Base-by-base conservation (phyloP, 2,329 filamentous ascomycete species). In the Fusarium secorum region DNA sequence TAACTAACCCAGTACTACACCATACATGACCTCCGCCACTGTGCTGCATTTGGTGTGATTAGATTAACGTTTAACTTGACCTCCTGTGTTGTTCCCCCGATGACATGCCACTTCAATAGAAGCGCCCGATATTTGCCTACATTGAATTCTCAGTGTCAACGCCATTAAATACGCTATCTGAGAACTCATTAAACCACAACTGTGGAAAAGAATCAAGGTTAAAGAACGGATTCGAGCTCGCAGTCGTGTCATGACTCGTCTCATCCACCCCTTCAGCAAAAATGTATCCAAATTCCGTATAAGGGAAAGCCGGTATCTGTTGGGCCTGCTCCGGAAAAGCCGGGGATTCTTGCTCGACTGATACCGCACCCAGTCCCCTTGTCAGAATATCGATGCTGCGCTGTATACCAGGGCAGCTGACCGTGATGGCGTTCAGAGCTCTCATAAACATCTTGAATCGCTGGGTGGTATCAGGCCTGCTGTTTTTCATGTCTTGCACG, bases 81-180 rank as follows among this genome's bases (percentile, higher is more conserved):
- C 1, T 15, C 10, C 8, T 5, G 11, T n/a, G 0, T n/a, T 8
- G 7, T 11, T 6, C 20, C 20, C 20, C 36, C 14, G 4, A 6
- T 15, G 38, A 15, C 13, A n/a, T 6, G 20, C 20, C 3, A n/a
- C 7, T 5, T 7, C 2, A 13, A 5, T 0, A 8, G 4, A 20
- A 8, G 11, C 20, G n/a, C 4, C 6, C 17, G 1, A 13, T 13
- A 1, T 15, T 22, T 17, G 3, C 5, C 17, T 44, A 28, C 9
- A 3, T 2, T 20, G 13, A 3, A 20, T 7, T 15, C 11, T 28
- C 11, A 5, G 2, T 8, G 0, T 7, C 1, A n/a, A 2, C 2
- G 5, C n/a, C 24, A 2, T 52, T 14, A 15, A 55, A 20, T 10
- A 8, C 11, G 5, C 1, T 17, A 6, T 30, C 32, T 0, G 38